A percentile compares a stretch with the other conserved stretches of the same genome.
Evolutionary conservation across 345 rosid species (phyloP).

Genomic region (Salix dunnii): DNA sequence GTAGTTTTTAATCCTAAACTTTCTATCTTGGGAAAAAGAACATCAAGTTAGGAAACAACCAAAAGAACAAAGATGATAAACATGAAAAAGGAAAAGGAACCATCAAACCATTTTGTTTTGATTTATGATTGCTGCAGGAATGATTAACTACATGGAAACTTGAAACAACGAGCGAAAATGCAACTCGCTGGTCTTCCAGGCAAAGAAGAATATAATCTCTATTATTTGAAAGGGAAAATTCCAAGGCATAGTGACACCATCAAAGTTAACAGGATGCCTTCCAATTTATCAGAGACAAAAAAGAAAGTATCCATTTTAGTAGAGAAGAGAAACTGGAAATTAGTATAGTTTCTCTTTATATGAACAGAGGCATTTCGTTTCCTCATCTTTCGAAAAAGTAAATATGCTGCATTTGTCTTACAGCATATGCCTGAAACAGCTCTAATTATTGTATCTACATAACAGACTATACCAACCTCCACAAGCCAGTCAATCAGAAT

Average conservation of each 20-base stretch:
- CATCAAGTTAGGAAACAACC: background rate
- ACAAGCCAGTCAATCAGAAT: constrained; percentile 92
- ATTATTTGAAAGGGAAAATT: background rate
- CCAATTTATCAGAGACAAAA: background rate
- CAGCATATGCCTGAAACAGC: constrained; percentile 1
- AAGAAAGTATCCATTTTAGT: background rate
- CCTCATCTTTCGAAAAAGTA: background rate
- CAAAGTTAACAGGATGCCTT: background rate
- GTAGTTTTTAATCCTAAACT: background rate
- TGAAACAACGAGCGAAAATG: background rate
- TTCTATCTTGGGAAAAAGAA: background rate
- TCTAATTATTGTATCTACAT: background rate
- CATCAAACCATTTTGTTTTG: background rate
- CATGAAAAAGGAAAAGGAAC: background rate
- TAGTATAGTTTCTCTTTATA: background rate
- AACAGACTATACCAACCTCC: constrained; percentile 52
- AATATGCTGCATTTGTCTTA: background rate
- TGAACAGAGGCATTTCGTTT: background rate
- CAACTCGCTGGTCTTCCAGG: background rate
- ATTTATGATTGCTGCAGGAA: background rate
- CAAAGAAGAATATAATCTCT: background rate
- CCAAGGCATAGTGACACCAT: background rate
- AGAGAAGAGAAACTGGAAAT: background rate
- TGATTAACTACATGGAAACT: background rate
- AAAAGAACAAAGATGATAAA: background rate